phyloP scores from a whole-genome alignment of 805 yeast species.

The Candida nemodendra region DNA sequence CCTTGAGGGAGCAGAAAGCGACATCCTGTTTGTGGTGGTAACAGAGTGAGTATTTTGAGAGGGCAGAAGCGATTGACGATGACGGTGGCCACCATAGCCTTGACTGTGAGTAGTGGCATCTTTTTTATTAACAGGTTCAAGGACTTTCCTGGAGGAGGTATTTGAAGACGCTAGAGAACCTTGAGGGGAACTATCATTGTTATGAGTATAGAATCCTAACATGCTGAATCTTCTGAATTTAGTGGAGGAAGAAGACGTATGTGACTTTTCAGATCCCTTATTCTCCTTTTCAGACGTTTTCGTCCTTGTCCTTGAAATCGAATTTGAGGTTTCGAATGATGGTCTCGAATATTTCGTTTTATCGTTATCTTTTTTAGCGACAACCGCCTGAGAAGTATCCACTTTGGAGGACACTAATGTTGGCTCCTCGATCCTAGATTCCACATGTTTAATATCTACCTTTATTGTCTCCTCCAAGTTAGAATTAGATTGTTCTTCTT shows the following conservation, averaged over 20 bases:
- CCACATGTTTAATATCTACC: background rate
- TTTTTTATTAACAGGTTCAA: constrained; percentile 18
- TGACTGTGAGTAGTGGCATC: constrained; percentile 3
- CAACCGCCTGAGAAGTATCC: background rate
- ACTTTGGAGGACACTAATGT: background rate
- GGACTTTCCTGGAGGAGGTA: constrained; percentile 11
- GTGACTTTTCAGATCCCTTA: constrained; percentile 18
- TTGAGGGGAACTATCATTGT: constrained; percentile 11
- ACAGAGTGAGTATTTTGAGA: constrained; percentile 25
- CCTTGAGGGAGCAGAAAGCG: constrained; percentile 14
- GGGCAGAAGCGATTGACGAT: background rate
- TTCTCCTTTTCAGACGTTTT: constrained; percentile 26
- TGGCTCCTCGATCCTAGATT: background rate
- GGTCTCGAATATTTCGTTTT: background rate
- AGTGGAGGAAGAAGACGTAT: constrained; percentile 11
- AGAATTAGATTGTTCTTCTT: background rate
- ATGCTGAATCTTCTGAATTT: constrained; percentile 34
- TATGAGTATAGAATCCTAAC: constrained; percentile 29
- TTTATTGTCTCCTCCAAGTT: background rate
- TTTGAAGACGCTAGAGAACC: constrained; percentile 8
- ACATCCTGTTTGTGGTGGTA: constrained; percentile 34
- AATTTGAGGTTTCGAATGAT: background rate
- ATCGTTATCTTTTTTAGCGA: background rate
- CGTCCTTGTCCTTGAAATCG: constrained; percentile 2
- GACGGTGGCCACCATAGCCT: background rate